Evolutionary conservation across 1,284 basidiomycete species (phyloP).

Genomic region (Tilletia walkeri): DNA sequence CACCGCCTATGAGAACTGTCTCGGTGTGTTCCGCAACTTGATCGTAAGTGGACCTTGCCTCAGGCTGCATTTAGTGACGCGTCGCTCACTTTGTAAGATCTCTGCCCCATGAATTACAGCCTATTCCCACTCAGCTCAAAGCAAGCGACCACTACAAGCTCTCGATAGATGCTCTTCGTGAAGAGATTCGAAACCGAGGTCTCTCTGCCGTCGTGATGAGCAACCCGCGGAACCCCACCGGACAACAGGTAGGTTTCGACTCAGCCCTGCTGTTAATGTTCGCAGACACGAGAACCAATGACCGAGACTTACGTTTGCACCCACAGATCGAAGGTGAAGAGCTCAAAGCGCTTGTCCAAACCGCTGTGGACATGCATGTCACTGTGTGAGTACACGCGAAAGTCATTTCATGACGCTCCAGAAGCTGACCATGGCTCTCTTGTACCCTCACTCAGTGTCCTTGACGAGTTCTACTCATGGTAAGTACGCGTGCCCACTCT

Average conservation of each 20-base stretch:
- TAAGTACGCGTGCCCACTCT: background rate
- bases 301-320: background rate
- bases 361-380: constrained; percentile 68
- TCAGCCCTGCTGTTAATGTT: background rate
- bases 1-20: constrained; percentile 68
- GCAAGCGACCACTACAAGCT: constrained; percentile 66
- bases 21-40: constrained; percentile 81
- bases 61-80: background rate
- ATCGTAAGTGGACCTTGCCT: constrained; percentile 57
- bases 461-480: constrained; percentile 75
- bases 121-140: constrained; percentile 60
- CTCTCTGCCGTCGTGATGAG: constrained; percentile 81
- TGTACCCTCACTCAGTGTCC: constrained; percentile 19
- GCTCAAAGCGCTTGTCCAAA: constrained; percentile 72
- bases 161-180: constrained; percentile 64
- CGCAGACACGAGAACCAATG: background rate
- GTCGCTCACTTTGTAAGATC: background rate
- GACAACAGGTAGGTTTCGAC: constrained; percentile 60
- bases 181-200: constrained; percentile 59
- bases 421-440: constrained; percentile 72
- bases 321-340: constrained; percentile 64
- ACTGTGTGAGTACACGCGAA: constrained; percentile 60
- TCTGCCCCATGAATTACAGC: background rate
- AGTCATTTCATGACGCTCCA: too few species aligned
- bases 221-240: constrained; percentile 89